Evolutionary conservation across 129 eudicot genomes (phyloP).

Genomic region (Pseudognaphalium luteoalbum): DNA sequence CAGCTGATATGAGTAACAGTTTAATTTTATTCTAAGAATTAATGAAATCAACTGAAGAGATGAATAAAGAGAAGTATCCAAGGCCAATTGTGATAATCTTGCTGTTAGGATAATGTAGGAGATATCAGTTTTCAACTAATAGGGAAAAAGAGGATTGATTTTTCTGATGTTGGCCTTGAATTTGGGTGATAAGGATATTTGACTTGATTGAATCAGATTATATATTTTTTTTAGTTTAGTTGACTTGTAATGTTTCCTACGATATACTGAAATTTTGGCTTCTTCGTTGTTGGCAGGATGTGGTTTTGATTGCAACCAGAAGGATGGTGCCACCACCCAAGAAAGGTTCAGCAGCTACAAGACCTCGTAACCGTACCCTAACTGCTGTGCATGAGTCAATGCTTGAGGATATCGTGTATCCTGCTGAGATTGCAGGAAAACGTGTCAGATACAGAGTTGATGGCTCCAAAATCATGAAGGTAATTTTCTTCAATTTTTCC

Average conservation of each 20-base stretch:
- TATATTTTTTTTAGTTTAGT: not conserved
- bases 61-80: too few species aligned
- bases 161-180: too few species aligned
- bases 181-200: too few species aligned
- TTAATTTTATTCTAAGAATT: too few species aligned
- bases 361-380: slow-evolving; percentile 67
- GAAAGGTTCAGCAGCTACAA: slow-evolving; percentile 70
- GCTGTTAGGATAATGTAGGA: not conserved
- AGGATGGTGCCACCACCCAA: slow-evolving; percentile 69
- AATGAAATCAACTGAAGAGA: not conserved
- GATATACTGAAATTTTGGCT: not conserved
- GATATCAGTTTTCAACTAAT: not conserved
- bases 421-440: slow-evolving; percentile 77
- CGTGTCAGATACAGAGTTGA: slow-evolving; percentile 62
- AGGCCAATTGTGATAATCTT: not conserved
- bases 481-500: not conserved
- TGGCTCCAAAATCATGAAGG: slow-evolving; percentile 74
- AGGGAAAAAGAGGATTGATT: not conserved
- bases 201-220: too few species aligned
- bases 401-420: slow-evolving; percentile 63
- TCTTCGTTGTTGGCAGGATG: slow-evolving; percentile 45
- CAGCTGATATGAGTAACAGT: too few species aligned
- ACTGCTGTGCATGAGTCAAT: slow-evolving; percentile 73
- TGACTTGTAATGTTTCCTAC: not conserved
- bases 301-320: slow-evolving; percentile 66